Evolutionary conservation across 169 alveolate genomes (phyloP).

Genomic region (Amoebophrya sp.): DNA sequence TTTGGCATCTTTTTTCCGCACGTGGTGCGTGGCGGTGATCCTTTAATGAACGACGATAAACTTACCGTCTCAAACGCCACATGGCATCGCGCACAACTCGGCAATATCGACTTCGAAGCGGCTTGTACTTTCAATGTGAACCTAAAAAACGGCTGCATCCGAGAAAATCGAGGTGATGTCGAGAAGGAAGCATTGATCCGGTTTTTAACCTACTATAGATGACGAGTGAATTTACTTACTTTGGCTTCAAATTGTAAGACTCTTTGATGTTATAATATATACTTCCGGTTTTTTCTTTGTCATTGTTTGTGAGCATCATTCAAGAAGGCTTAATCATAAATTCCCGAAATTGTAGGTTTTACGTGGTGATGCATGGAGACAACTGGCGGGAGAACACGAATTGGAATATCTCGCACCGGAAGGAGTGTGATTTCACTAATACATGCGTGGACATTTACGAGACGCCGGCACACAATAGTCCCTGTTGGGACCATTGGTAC

Average conservation of each 20-base stretch:
- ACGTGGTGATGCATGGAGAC: neutral
- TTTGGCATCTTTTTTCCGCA: no score
- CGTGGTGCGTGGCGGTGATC: neutral
- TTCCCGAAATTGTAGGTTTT: no score
- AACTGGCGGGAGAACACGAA: neutral
- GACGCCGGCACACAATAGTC: neutral
- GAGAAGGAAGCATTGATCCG: slow-evolving; percentile 4
- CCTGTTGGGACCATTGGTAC: slow-evolving; percentile 21
- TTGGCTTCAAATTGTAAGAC: no score
- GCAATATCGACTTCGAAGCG: neutral
- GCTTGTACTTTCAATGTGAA: neutral
- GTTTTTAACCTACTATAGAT: no score
- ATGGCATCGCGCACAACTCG: neutral
- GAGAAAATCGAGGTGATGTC: neutral
- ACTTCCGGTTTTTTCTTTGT: no score
- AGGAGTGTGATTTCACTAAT: slow-evolving; percentile 15
- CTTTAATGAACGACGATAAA: neutral
- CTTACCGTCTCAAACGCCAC: neutral
- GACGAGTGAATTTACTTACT: no score
- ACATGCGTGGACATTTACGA: slow-evolving; percentile 11
- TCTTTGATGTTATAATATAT: no score
- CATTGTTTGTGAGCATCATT: no score
- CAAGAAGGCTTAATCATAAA: no score
- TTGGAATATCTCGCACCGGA: neutral
- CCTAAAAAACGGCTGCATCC: neutral